Evolutionary conservation across 73 alveolate genomes (phyloP).

Genomic region (Blepharisma stoltei): DNA sequence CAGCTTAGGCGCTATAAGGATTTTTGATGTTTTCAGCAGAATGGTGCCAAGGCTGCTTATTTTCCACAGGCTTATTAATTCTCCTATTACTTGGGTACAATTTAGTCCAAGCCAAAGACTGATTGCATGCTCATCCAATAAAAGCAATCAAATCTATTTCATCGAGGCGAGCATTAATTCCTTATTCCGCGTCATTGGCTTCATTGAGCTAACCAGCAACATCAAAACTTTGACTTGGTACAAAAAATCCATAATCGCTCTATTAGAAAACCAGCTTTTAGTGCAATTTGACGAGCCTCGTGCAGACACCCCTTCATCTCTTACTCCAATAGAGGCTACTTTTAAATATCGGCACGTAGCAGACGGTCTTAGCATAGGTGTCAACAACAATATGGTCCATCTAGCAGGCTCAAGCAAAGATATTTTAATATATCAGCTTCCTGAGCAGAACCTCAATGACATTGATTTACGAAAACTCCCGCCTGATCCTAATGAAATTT

Average conservation of each 20-base stretch:
- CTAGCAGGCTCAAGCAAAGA: constrained; percentile 76
- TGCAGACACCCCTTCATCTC: constrained; percentile 37
- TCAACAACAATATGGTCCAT: constrained; percentile 42
- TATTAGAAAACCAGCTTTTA: constrained; percentile 38
- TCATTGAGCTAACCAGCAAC: constrained; percentile 40
- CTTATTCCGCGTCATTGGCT: constrained; percentile 55
- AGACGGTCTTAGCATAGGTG: constrained; percentile 32
- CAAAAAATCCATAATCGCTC: constrained; percentile 39
- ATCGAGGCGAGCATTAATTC: constrained; percentile 34
- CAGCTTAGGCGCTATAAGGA: constrained; percentile 73
- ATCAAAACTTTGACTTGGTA: constrained; percentile 34
- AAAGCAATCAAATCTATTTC: constrained; percentile 39
- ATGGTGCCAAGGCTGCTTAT: constrained; percentile 67
- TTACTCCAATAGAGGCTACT: constrained; percentile 9
- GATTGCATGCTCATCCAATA: constrained; percentile 41
- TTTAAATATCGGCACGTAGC: constrained; percentile 28
- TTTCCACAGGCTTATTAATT: constrained; percentile 45
- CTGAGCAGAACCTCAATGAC: constrained; percentile 62
- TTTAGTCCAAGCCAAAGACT: constrained; percentile 49
- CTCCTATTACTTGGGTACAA: constrained; percentile 35
- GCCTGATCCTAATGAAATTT: constrained; percentile 78
- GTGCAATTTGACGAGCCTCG: constrained; percentile 33
- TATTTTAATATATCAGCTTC: constrained; percentile 72
- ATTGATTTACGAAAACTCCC: constrained; percentile 79
- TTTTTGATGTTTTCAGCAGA: constrained; percentile 80